Conservation (phyloP, 441 rosid species). For the Pelargonium cotyledonis region DNA sequence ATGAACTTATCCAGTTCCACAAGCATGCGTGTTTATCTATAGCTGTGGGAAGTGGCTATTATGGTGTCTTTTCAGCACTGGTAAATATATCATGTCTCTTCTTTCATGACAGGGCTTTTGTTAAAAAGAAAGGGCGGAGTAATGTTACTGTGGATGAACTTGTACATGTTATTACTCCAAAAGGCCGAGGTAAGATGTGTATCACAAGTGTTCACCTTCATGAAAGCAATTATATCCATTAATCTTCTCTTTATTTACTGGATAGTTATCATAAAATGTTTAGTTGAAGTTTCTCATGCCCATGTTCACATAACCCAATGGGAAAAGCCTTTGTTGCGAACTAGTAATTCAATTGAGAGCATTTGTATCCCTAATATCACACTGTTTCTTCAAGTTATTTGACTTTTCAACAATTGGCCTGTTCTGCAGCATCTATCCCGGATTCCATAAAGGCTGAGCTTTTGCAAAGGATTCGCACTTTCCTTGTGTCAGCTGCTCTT, state of each 20-base stretch:
- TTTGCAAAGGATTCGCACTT: conserved; percentile 49
- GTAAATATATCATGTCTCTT: conserved; percentile 2
- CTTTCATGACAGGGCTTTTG: conserved; percentile 42
- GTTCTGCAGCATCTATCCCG: conserved; percentile 51
- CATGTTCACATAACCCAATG: too few relatives aligned
- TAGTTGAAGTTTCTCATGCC: too few relatives aligned
- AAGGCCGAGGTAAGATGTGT: conserved; percentile 63
- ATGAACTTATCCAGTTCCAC: too few relatives aligned
- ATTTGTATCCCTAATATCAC: too few relatives aligned
- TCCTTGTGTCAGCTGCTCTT: conserved; percentile 40
- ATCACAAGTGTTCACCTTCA: too few relatives aligned
- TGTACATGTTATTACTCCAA: conserved; percentile 64
- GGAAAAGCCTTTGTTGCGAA: too few relatives aligned
- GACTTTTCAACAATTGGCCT: not conserved
- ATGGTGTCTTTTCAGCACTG: conserved; percentile 2
- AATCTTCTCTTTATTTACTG: too few relatives aligned
- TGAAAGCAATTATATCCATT: too few relatives aligned
- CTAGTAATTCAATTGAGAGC: too few relatives aligned
- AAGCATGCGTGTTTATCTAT: too few relatives aligned
- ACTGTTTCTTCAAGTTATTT: not conserved
- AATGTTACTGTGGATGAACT: conserved; percentile 83
- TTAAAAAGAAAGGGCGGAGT: conserved; percentile 73
- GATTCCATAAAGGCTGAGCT: conserved; percentile 57
- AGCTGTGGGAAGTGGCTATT: too few relatives aligned
- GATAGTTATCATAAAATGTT: too few relatives aligned